Evolutionary conservation across 805 yeast genomes (phyloP), one percentile per base, ranked within the genome.

Genomic region (Schwanniomyces vanrijiae): DNA sequence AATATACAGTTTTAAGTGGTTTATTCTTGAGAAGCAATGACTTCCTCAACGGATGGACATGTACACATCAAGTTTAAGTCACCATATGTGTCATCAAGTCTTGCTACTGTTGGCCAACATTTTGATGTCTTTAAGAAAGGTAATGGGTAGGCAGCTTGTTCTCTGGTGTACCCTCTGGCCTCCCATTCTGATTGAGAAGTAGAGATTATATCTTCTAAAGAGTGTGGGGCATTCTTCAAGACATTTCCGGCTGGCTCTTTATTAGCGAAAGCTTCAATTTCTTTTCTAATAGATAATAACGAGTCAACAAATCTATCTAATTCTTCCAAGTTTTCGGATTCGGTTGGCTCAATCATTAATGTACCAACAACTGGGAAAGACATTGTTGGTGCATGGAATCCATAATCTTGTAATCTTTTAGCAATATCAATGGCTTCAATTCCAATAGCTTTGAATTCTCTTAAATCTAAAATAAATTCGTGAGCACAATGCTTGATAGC

Each of bases 291-390:
- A 3, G 89, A 67, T 50, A 94, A 82, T 77, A 94, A 78, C 1
- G 98, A 81, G 53, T 90, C 90, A 46, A 90, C 84, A 69, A 94
- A 92, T 60, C 97, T 80, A 68, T 94, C 92, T 51, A 94, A 76
- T 71, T 94, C 99, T 46, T 77, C 88, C 60, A 86, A 70, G 61
- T 90, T 83, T 71, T 94, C 99, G 16, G 94, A 85, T 71, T 94
- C 99, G 3, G 99, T 94, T 49, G 99, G 99, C 73, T 94, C 99
- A 53, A 94, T 83, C 99, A 94, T 94, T 58, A 94, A 78, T 2
- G 99, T 94, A 52, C 96, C 96, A 4, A 97, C 92, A 43, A 94
- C 96, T 8, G 99, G 99, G 88, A 94, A 94, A 2, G 98, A 94
- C 88, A 94, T 84, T 21, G 99, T 94, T 52, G 99, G 99, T 0